These are phyloP conservation scores for Aspergillus fischeri DNA, from an alignment of 2,329 filamentous ascomycete genomes.

Conservation along the genomic window DNA sequence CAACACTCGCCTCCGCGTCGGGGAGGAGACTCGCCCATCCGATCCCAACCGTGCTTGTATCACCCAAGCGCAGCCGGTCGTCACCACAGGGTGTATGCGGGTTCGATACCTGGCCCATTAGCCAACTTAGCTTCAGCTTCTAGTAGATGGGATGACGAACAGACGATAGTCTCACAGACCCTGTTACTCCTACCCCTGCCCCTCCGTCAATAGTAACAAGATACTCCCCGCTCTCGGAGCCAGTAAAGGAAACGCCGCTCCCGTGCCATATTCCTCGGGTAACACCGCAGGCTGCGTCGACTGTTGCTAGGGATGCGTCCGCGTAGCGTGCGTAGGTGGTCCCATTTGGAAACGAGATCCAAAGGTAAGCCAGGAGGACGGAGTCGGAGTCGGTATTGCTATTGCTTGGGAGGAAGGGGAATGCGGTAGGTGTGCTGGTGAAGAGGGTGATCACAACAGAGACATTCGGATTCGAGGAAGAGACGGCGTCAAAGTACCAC, in stretches of 20 bases:
- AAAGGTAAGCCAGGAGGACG: slow-evolving; percentile 22
- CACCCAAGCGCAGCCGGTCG: neutral
- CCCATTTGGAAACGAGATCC: slow-evolving; percentile 25
- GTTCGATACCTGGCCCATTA: neutral
- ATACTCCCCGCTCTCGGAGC: slow-evolving; percentile 1
- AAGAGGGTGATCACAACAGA: slow-evolving; percentile 33
- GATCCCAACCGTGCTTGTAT: slow-evolving; percentile 17
- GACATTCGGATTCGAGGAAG: slow-evolving; percentile 19
- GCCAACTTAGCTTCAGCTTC: neutral
- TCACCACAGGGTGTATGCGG: slow-evolving; percentile 6
- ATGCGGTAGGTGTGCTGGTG: slow-evolving; percentile 27
- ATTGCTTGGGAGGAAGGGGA: slow-evolving; percentile 28
- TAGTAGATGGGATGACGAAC: neutral
- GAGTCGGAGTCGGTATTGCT: slow-evolving; percentile 6
- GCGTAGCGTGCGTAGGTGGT: neutral
- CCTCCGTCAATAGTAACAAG: slow-evolving; percentile 5
- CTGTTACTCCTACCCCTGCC: neutral
- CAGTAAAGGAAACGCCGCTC: neutral
- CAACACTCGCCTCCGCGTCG: slow-evolving; percentile 29
- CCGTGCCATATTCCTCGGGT: slow-evolving; percentile 1
- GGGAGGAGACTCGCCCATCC: slow-evolving; percentile 37
- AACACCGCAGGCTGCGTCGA: neutral
- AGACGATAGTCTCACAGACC: slow-evolving; percentile 7
- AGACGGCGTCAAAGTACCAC: slow-evolving; percentile 42
- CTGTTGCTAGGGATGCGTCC: neutral